Conservation (phyloP, 345 rosid species). For the Kernera saxatilis region DNA sequence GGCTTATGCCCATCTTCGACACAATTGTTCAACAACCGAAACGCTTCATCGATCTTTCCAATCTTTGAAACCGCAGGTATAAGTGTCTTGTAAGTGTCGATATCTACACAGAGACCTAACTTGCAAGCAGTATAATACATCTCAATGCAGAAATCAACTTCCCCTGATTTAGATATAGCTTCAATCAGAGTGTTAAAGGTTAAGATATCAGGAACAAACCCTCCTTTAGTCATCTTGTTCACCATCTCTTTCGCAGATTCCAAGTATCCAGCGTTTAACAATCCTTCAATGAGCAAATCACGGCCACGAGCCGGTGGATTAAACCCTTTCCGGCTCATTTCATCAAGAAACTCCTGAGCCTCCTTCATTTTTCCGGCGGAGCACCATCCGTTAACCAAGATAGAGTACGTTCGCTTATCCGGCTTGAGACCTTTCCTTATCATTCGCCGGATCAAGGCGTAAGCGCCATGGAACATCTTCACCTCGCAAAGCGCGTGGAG, state of each 20-base stretch:
- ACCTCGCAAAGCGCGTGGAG: constrained; percentile 77
- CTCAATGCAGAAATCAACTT: constrained; percentile 64
- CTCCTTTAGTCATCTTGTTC: constrained; percentile 65
- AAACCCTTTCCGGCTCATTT: constrained; percentile 82
- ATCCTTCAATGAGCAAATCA: constrained; percentile 79
- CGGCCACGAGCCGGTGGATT: constrained; percentile 84
- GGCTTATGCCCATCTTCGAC: constrained; percentile 86
- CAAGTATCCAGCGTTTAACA: constrained; percentile 69
- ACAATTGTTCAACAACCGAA: constrained; percentile 53
- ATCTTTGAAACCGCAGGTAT: constrained; percentile 81
- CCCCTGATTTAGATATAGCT: constrained; percentile 56
- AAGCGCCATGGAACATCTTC: constrained; percentile 80
- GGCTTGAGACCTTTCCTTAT: constrained; percentile 62
- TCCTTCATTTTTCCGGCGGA: constrained; percentile 77
- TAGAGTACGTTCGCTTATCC: constrained; percentile 51
- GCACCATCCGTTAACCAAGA: constrained; percentile 85
- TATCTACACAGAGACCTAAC: constrained; percentile 64
- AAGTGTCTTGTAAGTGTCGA: constrained; percentile 65
- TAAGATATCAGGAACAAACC: constrained; percentile 53
- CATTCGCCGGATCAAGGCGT: constrained; percentile 81
- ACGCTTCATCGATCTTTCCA: constrained; percentile 76
- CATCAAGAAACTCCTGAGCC: constrained; percentile 72
- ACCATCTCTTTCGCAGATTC: constrained; percentile 85
- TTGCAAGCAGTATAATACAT: constrained; percentile 62
- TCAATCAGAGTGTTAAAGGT: constrained; percentile 66